Base-by-base conservation (phyloP, 768 basidiomycete genomes). In the Floccularia luteovirens region DNA sequence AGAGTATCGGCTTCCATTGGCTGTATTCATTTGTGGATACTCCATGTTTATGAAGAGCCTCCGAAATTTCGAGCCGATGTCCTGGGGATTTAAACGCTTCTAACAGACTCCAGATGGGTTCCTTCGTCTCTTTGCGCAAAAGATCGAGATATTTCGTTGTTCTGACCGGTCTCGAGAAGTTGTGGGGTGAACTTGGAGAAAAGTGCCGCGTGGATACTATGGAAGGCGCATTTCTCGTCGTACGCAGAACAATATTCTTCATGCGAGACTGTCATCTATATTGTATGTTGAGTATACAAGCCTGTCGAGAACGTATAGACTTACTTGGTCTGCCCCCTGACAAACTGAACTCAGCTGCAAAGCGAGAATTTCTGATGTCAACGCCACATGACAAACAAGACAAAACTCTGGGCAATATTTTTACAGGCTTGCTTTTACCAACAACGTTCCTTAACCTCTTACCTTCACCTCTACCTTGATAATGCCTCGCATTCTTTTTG, bases 401-500 rank as follows among this genome's bases (percentile, higher is more conserved):
- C 53, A 51, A 52, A 43, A 27, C 16, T 28, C 17, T 12, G 19
- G 22, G 37, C 27, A 42, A 47, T 49, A 56, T 48, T 47, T 42
- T 34, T 36, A 19, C 32, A 43, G 41, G 35, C 20, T 30, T 33
- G 24, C 17, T 33, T 8, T 28, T 32, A 28, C 50, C 55, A 58
- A 48, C 49, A 55, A 45, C 47, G 5, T 31, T 39, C 43, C 50
- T 57, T 58, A 14, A 58, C 54, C 43, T 24, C 33, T 31, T 39
- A 47, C 47, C 50, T 42, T 36, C 49, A 24, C 7, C 32, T 7
- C 32, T 14, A 17, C 31, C 11, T 36, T 42, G 22, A 47, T 41
- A 30, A 80, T 85, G 83, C 80, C 82, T 55, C 83, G 88, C 48
- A 90, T 90, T 48, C 74, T 90, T 44, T 91, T 89, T 50, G 88